Evolutionary conservation across 495 filamentous ascomycete genomes (phyloP), one percentile per base, ranked within the genome.

Genomic region (Xylaria scruposa): DNA sequence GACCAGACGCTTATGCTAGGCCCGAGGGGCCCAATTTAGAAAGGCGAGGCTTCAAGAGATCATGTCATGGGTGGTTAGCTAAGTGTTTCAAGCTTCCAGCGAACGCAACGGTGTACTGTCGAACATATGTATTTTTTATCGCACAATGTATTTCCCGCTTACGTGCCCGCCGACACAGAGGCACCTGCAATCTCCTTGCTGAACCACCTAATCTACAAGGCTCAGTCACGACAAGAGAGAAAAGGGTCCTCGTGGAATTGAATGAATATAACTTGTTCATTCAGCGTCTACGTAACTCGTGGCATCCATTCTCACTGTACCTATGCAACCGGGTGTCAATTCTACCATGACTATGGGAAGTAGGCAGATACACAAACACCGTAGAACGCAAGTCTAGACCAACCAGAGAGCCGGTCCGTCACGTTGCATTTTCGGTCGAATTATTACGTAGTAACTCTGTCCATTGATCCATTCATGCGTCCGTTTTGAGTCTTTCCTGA

Each of bases 281-380:
- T 60, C 31, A 7, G 26, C 53, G 4, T 0, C 7, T 13, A 21
- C 1, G 2, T 12, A 9, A 67, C 24, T 13, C 26, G 0, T 7
- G 21, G 10, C 5, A 12, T 29, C 12, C n/a, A 29, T 29, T 53
- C 26, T 67, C 33, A 44, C 13, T 15, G 46, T 31, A 2, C 12
- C 54, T 53, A 51, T 66, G 44, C 21, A 54, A 66, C 29, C 38
- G 15, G n/a, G 15, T 15, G 42, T 67, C 63, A 15, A 67, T 67
- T 67, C 46, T 53, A 67, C 65, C 36, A 47, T 67, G 49, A 44
- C 65, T 54, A 49, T 67, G 33, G 49, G 26, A 67, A n/a, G 65
- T 54, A 67, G 31, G 65, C 56, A 67, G 65, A 49, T 67, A 67
- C 65, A 67, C 65, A 56, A 54, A 67, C 47, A 67, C 63, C 63